Evolutionary conservation across 352 stramenopile species (phyloP).

Genomic region (Phytophthora tubulina): DNA sequence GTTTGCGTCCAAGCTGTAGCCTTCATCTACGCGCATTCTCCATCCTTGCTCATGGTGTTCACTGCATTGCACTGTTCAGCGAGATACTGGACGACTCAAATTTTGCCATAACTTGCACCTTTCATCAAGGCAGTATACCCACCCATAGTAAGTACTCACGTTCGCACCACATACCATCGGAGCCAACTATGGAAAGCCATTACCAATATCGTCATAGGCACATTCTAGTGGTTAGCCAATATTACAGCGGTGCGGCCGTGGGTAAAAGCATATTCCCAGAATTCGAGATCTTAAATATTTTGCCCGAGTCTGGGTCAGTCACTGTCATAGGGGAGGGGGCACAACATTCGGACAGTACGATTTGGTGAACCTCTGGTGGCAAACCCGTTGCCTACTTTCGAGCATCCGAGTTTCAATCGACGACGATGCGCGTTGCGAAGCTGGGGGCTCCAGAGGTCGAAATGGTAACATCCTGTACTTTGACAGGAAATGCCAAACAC

Average conservation of each 20-base stretch:
- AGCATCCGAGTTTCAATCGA: constrained; percentile 62
- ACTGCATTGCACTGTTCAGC: too few relatives aligned
- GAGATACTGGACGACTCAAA: too few relatives aligned
- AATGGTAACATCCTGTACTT: constrained; percentile 56
- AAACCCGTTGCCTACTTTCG: constrained; percentile 41
- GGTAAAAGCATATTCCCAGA: constrained; percentile 69
- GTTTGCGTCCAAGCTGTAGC: too few relatives aligned
- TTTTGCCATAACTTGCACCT: too few relatives aligned
- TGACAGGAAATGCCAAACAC: constrained; percentile 76
- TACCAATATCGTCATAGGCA: background rate
- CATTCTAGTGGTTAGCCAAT: too few relatives aligned
- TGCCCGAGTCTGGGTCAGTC: constrained; percentile 74
- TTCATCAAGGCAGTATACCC: background rate
- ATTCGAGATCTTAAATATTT: constrained; percentile 74
- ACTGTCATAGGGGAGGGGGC: constrained; percentile 59
- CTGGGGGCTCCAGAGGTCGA: constrained; percentile 54
- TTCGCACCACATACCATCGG: too few relatives aligned
- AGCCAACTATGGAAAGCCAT: too few relatives aligned
- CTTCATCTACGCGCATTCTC: too few relatives aligned
- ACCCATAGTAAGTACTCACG: too few relatives aligned
- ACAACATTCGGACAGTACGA: background rate
- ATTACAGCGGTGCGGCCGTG: constrained; percentile 18
- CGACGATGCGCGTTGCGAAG: constrained; percentile 71
- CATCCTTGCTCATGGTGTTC: too few relatives aligned
- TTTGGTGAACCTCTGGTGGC: constrained; percentile 11